A percentile compares a stretch with the other conserved stretches of the same genome.
Evolutionary conservation across 495 filamentous ascomycete species (phyloP).

Genomic region (Hypoxylon fragiforme): DNA sequence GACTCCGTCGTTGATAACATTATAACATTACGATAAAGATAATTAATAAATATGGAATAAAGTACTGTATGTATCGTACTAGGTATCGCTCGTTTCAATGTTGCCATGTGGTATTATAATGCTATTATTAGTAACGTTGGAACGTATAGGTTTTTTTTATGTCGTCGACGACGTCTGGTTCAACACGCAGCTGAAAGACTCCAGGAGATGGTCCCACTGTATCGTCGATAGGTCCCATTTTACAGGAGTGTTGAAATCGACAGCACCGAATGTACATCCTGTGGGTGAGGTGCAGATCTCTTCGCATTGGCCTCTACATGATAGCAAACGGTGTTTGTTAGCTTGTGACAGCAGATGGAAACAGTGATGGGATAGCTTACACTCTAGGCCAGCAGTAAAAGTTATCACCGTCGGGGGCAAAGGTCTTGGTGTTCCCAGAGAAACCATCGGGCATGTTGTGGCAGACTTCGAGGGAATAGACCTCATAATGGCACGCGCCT

Average conservation of each 20-base stretch:
- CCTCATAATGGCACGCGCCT: slow-evolving; percentile 41
- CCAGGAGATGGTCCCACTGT: slow-evolving; percentile 41
- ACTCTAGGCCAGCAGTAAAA: slow-evolving; percentile 47
- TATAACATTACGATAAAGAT: too few relatives aligned
- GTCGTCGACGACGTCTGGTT: slow-evolving; percentile 25
- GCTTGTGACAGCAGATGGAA: not conserved
- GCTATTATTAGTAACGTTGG: too few relatives aligned
- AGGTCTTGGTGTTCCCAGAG: slow-evolving; percentile 41
- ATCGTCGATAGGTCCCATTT: slow-evolving; percentile 44
- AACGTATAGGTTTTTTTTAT: not conserved
- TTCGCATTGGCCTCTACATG: slow-evolving; percentile 36
- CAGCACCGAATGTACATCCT: slow-evolving; percentile 48
- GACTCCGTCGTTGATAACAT: slow-evolving; percentile 18
- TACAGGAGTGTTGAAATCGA: slow-evolving; percentile 39
- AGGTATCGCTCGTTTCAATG: too few relatives aligned
- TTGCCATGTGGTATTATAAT: not conserved
- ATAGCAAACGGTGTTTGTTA: slow-evolving; percentile 6
- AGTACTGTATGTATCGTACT: too few relatives aligned
- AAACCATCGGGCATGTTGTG: slow-evolving; percentile 41
- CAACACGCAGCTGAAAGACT: slow-evolving; percentile 43
- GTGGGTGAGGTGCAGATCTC: slow-evolving; percentile 47
- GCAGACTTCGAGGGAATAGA: slow-evolving; percentile 44
- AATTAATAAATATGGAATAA: too few relatives aligned
- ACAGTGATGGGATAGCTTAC: slow-evolving; percentile 21
- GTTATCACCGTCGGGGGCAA: slow-evolving; percentile 45